Base-by-base conservation (phyloP, 345 rosid genomes). In the Ceriops tagal region DNA sequence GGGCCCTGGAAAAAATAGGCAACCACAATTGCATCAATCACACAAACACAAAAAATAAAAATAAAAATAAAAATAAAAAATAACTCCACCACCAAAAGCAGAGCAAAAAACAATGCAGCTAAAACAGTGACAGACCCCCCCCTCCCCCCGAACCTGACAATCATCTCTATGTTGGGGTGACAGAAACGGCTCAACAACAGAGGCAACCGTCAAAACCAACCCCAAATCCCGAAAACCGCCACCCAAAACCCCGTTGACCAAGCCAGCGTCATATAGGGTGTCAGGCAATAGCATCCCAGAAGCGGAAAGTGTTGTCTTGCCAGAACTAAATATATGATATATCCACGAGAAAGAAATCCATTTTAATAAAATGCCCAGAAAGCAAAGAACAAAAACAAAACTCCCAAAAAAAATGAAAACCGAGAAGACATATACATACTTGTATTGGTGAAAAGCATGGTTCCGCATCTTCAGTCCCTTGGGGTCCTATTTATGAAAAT, bases 391-490 rank as follows among this genome's bases (percentile, higher is more conserved):
- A 56, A 53, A 21, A 13, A n/a, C 47, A 66, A 52, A 27, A 53
- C 27, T 11, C 51, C 46, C 13, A 8, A n/a, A 47, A 66, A 52
- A n/a, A 10, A 19, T 24, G 6, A 11, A 31, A 62, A 35, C 10
- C 30, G 8, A 35, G 16, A 15, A 22, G 5, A 4, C 10, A 37
- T 46, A 27, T 6, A 81, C 92, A 82, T 68, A 95, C 97, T 78
- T 77, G 78, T 85, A 90, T 58, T 83, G 96, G 65, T 92, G 97
- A 67, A 93, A 93, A 65, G 98, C 98, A 68, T 89, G 96, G 24
- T 82, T 85, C 70, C 93, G 80, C 99, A 95, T 89, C 91, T 95
- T 92, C 70, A 89, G 47, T 51, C 99, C 90, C 78, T 88, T 92
- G 0, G 97, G 99, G 55, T 95, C 99, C 97, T 92, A 71, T 56